Base-by-base conservation (phyloP, 148 eudicot species). In the Rhododendron kiyosumense region DNA sequence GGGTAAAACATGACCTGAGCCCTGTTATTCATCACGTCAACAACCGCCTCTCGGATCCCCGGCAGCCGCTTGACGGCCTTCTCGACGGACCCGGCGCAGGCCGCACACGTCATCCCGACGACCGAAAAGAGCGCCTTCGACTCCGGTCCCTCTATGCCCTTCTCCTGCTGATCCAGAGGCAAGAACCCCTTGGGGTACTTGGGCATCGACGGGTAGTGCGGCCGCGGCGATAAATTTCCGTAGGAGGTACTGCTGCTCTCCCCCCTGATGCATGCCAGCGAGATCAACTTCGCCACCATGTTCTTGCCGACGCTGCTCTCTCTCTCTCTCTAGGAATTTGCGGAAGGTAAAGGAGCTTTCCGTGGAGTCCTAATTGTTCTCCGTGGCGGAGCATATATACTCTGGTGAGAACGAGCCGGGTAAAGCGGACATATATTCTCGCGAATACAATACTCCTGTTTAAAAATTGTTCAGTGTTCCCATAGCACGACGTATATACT, bases 21-120 rank as follows among this genome's bases (percentile, higher is more conserved):
- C 78, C 95, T 81, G 57, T 93, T 89, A 71, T 93, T 94, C 84
- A 96, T 32, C 13, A 94, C 95, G 89, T 94, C 98, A 78, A 94
- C 94, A 15, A 91, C 89, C 6, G 94, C 97, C 80, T 94, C 93
- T 45, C 75, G 87, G 87, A 96, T 96, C 1, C 97, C 97, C 2
- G 94, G 93, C 51, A 96, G 93, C 11, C 96, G 92, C 79, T 94
- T 94, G 57, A 96, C 87, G 51, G 96, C 95, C 90, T 94, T 96
- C 89, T 94, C 98, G n/a, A 96, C 94, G 0, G 97, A 93, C n/a
- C 91, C 98, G 41, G 98, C 97, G 51, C 97, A 96, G 48, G 96
- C 97, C 41, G 98, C 89, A 83, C 98, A 95, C 61, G 94, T 91
- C 98, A 96, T 96, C 34, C 97, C 98, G 13, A 63, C 74, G 24